These are phyloP conservation scores for Rhizopus microsporus DNA, from an alignment of 371 early-diverging fungal species.

Conservation along the genomic window DNA sequence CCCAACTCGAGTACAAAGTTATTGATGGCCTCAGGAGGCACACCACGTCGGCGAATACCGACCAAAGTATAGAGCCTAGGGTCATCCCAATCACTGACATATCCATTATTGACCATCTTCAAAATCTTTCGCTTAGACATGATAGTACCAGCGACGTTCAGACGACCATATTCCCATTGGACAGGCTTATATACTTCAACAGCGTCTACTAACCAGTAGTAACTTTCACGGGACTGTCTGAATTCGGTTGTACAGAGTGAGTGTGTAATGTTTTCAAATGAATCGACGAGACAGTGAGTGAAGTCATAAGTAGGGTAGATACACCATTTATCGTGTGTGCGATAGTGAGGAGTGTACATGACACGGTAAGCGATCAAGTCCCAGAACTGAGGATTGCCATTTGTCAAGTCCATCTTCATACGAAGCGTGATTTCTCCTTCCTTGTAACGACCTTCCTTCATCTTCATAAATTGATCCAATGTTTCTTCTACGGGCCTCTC, in stretches of 20 bases:
- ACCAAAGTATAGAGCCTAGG: conserved; percentile 98
- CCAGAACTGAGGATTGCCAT: conserved; percentile 99
- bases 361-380: conserved; percentile 99
- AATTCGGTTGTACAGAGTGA: conserved; percentile 99
- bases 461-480: conserved; percentile 92
- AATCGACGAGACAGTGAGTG: conserved; percentile 99
- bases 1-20: conserved; percentile 95
- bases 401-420: conserved; percentile 98
- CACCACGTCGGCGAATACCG: conserved; percentile 97
- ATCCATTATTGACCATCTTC: conserved; percentile 81
- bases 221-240: conserved; percentile 91
- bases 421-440: conserved; percentile 95
- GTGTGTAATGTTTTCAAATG: conserved; percentile 99
- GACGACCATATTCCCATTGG: conserved; percentile 99
- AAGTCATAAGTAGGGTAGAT: conserved; percentile 99
- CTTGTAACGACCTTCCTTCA: conserved; percentile 96
- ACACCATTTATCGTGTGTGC: conserved; percentile 94
- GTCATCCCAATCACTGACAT: conserved; percentile 96
- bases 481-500: conserved; percentile 94
- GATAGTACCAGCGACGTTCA: conserved; percentile 96
- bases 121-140: conserved; percentile 98
- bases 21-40: conserved; percentile 99
- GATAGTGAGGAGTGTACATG: conserved; percentile 88
- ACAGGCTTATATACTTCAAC: conserved; percentile 99
- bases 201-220: conserved; percentile 99